Conservation (phyloP, 2,329 filamentous ascomycete species). For the Chrysoporthe deuterocubensis region DNA sequence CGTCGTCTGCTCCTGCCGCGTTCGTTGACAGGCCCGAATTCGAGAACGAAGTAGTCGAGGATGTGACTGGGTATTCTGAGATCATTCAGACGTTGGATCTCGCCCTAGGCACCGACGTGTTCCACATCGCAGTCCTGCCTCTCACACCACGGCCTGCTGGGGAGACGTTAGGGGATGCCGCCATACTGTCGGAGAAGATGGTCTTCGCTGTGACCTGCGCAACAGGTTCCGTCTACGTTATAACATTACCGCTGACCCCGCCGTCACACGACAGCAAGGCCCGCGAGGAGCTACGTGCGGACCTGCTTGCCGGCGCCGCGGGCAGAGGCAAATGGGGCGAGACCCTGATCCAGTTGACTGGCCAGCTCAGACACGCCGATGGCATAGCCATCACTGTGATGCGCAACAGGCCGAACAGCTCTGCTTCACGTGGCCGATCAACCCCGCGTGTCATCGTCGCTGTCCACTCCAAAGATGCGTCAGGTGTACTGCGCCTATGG, state of each 20-base stretch:
- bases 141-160: slow-evolving; percentile 52
- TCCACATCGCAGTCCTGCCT: slow-evolving; percentile 61
- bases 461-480: slow-evolving; percentile 62
- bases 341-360: slow-evolving; percentile 56
- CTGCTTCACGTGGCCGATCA: slow-evolving; percentile 32
- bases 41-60: slow-evolving; percentile 53
- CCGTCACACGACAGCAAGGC: slow-evolving; percentile 64
- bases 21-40: slow-evolving; percentile 63
- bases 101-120: slow-evolving; percentile 59
- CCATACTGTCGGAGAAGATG: slow-evolving; percentile 59
- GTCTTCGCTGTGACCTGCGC: slow-evolving; percentile 65
- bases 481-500: slow-evolving; percentile 62
- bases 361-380: slow-evolving; percentile 57
- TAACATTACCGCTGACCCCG: slow-evolving; percentile 64
- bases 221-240: slow-evolving; percentile 59
- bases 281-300: slow-evolving; percentile 55
- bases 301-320: slow-evolving; percentile 56
- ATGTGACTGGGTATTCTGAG: slow-evolving; percentile 53
- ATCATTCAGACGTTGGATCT: slow-evolving; percentile 65
- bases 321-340: slow-evolving; percentile 69
- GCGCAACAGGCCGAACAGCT: slow-evolving; percentile 38
- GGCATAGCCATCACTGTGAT: slow-evolving; percentile 60
- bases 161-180: slow-evolving; percentile 52
- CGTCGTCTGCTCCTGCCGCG: slow-evolving; percentile 33
- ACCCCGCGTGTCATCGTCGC: slow-evolving; percentile 58